phyloP scores from a whole-genome alignment of 805 yeast species.

The Spathaspora arborariae region DNA sequence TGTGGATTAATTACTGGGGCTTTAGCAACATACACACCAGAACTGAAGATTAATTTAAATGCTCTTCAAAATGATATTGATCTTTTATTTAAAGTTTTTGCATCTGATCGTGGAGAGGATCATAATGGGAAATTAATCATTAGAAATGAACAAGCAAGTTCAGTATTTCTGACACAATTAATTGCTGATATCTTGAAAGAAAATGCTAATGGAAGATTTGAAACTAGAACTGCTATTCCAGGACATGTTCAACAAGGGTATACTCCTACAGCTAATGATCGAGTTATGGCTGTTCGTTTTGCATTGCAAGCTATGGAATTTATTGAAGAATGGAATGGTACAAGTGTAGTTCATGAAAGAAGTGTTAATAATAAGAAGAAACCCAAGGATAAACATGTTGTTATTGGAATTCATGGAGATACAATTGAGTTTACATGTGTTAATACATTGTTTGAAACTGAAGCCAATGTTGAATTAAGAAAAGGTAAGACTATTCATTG shows the following conservation, averaged over 20 bases:
- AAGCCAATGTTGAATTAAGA: slow-evolving; percentile 58
- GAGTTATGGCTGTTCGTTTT: slow-evolving; percentile 70
- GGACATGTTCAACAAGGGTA: slow-evolving; percentile 89
- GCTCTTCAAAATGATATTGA: slow-evolving; percentile 65
- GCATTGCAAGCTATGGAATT: slow-evolving; percentile 68
- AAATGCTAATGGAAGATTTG: slow-evolving; percentile 62
- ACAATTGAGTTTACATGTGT: slow-evolving; percentile 56
- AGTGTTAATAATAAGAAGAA: slow-evolving; percentile 1
- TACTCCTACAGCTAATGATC: slow-evolving; percentile 71
- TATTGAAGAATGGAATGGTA: slow-evolving; percentile 47
- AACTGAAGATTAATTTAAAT: slow-evolving; percentile 56
- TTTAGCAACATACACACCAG: slow-evolving; percentile 73
- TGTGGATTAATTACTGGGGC: slow-evolving; percentile 72
- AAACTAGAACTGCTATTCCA: slow-evolving; percentile 76
- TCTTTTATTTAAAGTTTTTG: slow-evolving; percentile 55
- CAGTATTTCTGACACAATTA: slow-evolving; percentile 62
- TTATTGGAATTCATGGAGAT: slow-evolving; percentile 70
- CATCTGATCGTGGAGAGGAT: slow-evolving; percentile 59
- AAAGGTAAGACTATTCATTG: slow-evolving; percentile 71
- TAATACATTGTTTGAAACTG: slow-evolving; percentile 52
- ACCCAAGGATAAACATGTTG: slow-evolving; percentile 29
- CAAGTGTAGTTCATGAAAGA: slow-evolving; percentile 3
- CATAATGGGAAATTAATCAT: slow-evolving; percentile 68
- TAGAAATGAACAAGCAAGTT: slow-evolving; percentile 63
- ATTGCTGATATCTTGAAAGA: slow-evolving; percentile 69